Base-by-base conservation (phyloP, 768 basidiomycete genomes). In the Cyclocybe cylindracea region DNA sequence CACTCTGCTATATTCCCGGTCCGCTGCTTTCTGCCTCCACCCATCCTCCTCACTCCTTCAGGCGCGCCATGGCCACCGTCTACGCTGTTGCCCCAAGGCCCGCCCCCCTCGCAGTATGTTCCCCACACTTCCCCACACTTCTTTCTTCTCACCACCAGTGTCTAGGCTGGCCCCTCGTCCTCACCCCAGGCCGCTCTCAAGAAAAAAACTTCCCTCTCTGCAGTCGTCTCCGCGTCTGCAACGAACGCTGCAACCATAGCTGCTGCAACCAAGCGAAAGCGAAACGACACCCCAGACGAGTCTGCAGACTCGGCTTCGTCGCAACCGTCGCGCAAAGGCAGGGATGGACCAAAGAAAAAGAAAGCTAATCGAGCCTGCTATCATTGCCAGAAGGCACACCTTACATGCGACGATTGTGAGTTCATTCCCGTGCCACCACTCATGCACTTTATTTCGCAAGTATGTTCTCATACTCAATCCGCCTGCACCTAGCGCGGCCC, bases 351-450 rank as follows among this genome's bases (percentile, higher is more conserved):
- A 32, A 93, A 90, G 82, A 95, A 94, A 82, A 95, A 94, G 80
- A 94, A 95, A 70, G 93, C 94, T 0, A 91, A 83, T 61, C 84
- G 94, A 42, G 96, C 96, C 43, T 98, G 96, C 66, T 87, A 91
- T 56, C 91, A 93, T 60, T 98, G 96, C 69, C 95, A 98, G 72
- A 96, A 94, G 69, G 94, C 94, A 2, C 96, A 98, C 70, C 76
- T 98, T 59, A 98, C 96, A n/a, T 98, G 96, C 68, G 95, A 98
- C 68, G 96, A 98, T 65, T 85, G 96, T 97, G 64, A 67, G 91
- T 83, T 35, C 60, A 45, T 46, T 39, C 51, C 58, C 45, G 51
- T 53, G 54, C 62, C 34, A 44, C 38, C 37, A 53, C 47, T 53
- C 52, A 60, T 62, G 66, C 52, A 46, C 37, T 37, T 57, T 43